Base-by-base conservation (phyloP, 2,329 filamentous ascomycete genomes). In the Ascochyta rabiei region DNA sequence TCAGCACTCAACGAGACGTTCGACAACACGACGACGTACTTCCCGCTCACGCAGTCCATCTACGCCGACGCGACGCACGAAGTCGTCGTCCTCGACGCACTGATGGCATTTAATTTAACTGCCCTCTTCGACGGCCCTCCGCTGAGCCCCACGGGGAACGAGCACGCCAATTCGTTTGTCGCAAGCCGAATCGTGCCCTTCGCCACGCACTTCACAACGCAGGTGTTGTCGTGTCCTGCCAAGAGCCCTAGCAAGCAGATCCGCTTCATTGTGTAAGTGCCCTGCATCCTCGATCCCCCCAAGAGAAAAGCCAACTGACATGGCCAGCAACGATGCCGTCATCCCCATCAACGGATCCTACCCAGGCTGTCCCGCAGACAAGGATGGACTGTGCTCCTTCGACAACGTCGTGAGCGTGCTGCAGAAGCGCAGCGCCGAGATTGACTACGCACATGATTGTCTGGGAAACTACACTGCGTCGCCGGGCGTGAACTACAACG, bases 41-140 rank as follows among this genome's bases (percentile, higher is more conserved):
- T 79, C 59, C 76, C 77, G 1, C 71, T 79, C 8, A 71, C 76
- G 50, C 76, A 80, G 60, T 76, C 73, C 37, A 77, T 79, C 48
- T 79, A 79, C 43, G 68, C 68, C 0, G 69, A 72, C 56, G 77
- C 77, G 13, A 79, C 77, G 6, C 77, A 79, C 57, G 77, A 79
- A 59, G 77, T 79, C 2, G 68, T 71, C 13, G 66, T 72, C 2
- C 61, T 72, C 4, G 69, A 72, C 40, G 56, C 58, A 6, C 63
- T 72, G 0, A 65, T 54, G 2, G 69, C 67, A 0, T 71, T 72
- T 38, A 72, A 72, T 33, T 28, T 72, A n/a, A 70, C 67, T 0
- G 68, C 69, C 1, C 38, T 72, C 28, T 72, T 72, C 39, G 57
- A 62, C 6, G 69, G 69, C 1, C 60, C 63, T 3, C 66, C 68